Conservation (phyloP, 345 rosid species). For the Stellera chamaejasme region DNA sequence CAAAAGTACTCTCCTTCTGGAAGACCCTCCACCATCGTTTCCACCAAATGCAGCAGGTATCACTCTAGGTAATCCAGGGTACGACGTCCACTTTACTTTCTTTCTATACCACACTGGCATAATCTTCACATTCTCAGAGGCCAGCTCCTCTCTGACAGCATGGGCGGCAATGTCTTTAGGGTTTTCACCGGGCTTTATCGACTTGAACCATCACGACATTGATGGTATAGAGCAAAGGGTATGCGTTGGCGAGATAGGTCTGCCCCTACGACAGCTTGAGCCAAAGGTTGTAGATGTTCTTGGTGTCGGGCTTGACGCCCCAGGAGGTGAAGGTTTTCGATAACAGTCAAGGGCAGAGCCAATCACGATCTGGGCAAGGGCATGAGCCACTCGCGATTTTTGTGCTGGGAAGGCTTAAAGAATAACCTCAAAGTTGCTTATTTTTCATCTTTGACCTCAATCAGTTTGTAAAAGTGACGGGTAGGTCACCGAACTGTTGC, state of each 20-base stretch:
- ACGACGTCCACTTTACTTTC: conserved; percentile 68
- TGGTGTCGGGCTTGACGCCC: conserved; percentile 92
- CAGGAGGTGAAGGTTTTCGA: conserved; percentile 74
- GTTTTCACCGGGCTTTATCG: conserved; percentile 66
- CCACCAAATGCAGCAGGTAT: conserved; percentile 61
- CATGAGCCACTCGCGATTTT: conserved; percentile 28
- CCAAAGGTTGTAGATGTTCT: conserved; percentile 96
- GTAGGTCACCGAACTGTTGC: too few species aligned
- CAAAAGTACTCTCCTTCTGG: conserved; percentile 62
- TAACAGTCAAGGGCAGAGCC: conserved; percentile 76
- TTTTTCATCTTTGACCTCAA: too few species aligned
- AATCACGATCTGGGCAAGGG: conserved; percentile 49
- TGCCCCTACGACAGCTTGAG: conserved; percentile 83
- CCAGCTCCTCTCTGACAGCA: conserved; percentile 82
- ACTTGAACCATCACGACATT: conserved; percentile 62
- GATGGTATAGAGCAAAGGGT: conserved; percentile 68
- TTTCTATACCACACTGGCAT: conserved; percentile 46
- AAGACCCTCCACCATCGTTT: conserved; percentile 64
- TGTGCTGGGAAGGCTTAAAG: too few species aligned
- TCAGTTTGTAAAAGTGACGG: too few species aligned
- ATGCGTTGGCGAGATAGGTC: conserved; percentile 53
- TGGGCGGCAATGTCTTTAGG: conserved; percentile 53
- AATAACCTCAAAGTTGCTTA: too few species aligned
- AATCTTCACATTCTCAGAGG: conserved; percentile 36
- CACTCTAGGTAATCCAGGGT: conserved; percentile 86